Evolutionary conservation across 208 protist genomes (phyloP), one percentile per base, ranked within the genome.

Genomic region (Acanthamoeba quina): DNA sequence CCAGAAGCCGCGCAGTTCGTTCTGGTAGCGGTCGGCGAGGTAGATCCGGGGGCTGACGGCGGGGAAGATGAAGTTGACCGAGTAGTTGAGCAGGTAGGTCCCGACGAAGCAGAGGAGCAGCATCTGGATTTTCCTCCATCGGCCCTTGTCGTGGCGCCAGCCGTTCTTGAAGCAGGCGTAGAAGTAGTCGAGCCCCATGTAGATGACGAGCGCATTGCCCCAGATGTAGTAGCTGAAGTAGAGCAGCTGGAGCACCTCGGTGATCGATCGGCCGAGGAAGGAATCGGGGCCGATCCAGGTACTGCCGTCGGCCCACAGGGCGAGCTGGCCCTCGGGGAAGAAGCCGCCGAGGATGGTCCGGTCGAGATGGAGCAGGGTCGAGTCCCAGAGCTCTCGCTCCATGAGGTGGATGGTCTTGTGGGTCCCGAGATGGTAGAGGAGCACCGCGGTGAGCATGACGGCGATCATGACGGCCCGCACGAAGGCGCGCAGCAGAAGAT

Each of bases 181-280:
- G 31, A 76, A 76, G 68, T 76, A 76, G 68, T 76, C 68, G 31
- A 76, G 68, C 68, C 68, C 68, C 68, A 76, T 76, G 68, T 76
- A 76, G 68, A 76, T 76, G 68, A 76, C 68, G 31, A 76, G 68
- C 34, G 68, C 68, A 88, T 88, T 68, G 31, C 80, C 80, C 80
- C 80, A 88, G 58, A 60, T 66, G 58, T 88, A 88, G 58, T 88
- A 88, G 58, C 37, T 58, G 58, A 88, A 88, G 80, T 88, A 88
- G 56, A 88, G 52, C 56, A 88, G 52, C 58, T 88, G 80, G 29
- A 88, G 58, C 17, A 88, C 52, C 31, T 88, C 80, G 52, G 80
- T 88, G 9, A 88, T 56, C 17, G 34, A 44, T 3, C 58, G 52
- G 52, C 80, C 80, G n/a, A 88, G 58, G 26, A 88, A 56, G 19